These are phyloP conservation scores for Xylariaceae sp. DNA, from an alignment of 2,329 filamentous ascomycete species.

Conservation along the genomic window DNA sequence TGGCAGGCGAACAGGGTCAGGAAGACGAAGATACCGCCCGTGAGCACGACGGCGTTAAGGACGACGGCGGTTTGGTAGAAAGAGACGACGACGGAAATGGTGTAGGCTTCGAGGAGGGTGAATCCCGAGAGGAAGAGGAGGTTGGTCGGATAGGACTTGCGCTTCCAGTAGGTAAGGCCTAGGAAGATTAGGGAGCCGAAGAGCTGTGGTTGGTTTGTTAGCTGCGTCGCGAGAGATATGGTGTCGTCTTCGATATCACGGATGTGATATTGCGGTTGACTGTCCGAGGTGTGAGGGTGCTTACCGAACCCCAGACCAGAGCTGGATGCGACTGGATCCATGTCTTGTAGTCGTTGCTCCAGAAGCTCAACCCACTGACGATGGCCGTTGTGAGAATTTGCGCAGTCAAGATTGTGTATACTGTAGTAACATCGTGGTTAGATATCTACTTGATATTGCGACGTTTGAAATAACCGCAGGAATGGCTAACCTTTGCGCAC, in stretches of 20 bases:
- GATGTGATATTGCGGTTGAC: neutral
- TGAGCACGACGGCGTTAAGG: slow-evolving; percentile 83
- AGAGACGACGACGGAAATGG: slow-evolving; percentile 84
- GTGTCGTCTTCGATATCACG: neutral
- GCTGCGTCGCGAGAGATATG: neutral
- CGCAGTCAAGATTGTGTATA: slow-evolving; percentile 95
- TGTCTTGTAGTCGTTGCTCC: slow-evolving; percentile 66
- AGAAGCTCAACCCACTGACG: slow-evolving; percentile 81
- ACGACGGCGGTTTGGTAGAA: slow-evolving; percentile 83
- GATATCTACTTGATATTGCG: neutral
- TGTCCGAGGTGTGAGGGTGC: slow-evolving; percentile 25
- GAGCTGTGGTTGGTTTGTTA: slow-evolving; percentile 41
- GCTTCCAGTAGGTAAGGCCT: slow-evolving; percentile 88
- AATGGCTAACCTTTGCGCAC: slow-evolving; percentile 60
- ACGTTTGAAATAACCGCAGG: too few relatives aligned
- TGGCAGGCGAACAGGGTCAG: slow-evolving; percentile 90
- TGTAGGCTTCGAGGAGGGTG: slow-evolving; percentile 88
- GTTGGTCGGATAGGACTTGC: slow-evolving; percentile 91
- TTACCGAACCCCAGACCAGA: slow-evolving; percentile 77
- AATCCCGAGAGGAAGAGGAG: slow-evolving; percentile 87
- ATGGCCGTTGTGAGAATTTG: slow-evolving; percentile 81
- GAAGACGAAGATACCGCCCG: slow-evolving; percentile 74
- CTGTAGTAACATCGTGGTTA: slow-evolving; percentile 33
- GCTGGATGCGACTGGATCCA: slow-evolving; percentile 85
- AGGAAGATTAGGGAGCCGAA: slow-evolving; percentile 80